Percentiles rank a stretch among this genome's conserved stretches.
Conservation (phyloP, 1,139 yeast species). For the Fermentozyma sake region DNA sequence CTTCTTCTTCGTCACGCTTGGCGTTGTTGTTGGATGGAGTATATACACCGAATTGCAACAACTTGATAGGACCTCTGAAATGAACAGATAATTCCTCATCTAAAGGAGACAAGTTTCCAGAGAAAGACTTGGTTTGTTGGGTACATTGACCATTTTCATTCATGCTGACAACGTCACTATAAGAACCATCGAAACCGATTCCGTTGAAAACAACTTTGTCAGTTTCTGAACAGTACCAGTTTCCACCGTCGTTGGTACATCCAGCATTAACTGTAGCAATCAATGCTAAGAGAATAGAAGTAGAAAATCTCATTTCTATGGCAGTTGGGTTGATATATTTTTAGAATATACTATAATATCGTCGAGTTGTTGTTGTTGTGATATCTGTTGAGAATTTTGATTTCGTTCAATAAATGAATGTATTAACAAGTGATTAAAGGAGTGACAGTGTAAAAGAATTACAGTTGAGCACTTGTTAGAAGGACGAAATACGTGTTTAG, state of each 20-base stretch:
- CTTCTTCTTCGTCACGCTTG: slow-evolving; percentile 36
- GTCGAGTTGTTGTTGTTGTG: too few species aligned
- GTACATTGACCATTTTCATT: slow-evolving; percentile 50
- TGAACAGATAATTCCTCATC: slow-evolving; percentile 73
- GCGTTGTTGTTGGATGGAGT: slow-evolving; percentile 36
- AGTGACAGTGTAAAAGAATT: too few species aligned
- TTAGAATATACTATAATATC: too few species aligned
- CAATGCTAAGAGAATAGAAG: too few species aligned
- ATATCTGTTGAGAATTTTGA: too few species aligned
- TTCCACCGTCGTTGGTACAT: slow-evolving; percentile 55
- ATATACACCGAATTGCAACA: slow-evolving; percentile 64
- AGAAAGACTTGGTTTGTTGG: slow-evolving; percentile 47
- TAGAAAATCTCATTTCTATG: too few species aligned
- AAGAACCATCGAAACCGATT: slow-evolving; percentile 66
- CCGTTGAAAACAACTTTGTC: slow-evolving; percentile 62
- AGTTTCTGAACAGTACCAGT: slow-evolving; percentile 76
- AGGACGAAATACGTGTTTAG: too few species aligned
- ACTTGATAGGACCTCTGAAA: slow-evolving; percentile 70
- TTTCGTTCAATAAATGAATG: too few species aligned
- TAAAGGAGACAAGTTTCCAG: slow-evolving; percentile 64
- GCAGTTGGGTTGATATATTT: too few species aligned
- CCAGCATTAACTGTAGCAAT: slow-evolving; percentile 29
- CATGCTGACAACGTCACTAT: slow-evolving; percentile 53
- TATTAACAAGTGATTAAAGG: too few species aligned
- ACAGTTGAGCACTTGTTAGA: too few species aligned